Conservation (phyloP, 768 basidiomycete genomes). For the Boletus edulis region DNA sequence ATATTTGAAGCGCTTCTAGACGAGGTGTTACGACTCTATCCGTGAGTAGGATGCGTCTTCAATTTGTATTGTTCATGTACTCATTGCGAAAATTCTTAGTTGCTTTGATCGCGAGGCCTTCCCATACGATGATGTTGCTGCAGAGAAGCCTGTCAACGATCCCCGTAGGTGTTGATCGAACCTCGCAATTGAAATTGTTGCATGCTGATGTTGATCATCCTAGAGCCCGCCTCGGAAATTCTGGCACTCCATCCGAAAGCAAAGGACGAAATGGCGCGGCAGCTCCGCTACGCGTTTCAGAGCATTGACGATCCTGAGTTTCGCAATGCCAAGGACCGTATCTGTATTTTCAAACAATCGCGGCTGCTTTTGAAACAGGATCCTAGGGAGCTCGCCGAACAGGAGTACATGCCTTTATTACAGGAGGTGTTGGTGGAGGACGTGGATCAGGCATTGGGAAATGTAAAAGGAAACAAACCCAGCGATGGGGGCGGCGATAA, state of each 20-base stretch:
- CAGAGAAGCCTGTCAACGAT: neutral
- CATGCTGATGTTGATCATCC: neutral
- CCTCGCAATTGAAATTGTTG: neutral
- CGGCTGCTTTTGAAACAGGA: neutral
- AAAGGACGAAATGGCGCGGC: neutral
- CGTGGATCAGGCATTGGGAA: slow-evolving; percentile 3
- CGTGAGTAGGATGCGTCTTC: slow-evolving; percentile 8
- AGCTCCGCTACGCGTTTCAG: neutral
- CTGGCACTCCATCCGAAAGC: slow-evolving; percentile 15
- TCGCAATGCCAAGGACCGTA: slow-evolving; percentile 11
- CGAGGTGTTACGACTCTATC: slow-evolving; percentile 19
- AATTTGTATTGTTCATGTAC: neutral
- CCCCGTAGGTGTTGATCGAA: slow-evolving; percentile 2
- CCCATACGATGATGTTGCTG: neutral
- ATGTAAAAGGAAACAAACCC: neutral
- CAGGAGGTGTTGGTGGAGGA: slow-evolving; percentile 4
- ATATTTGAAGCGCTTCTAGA: slow-evolving; percentile 27
- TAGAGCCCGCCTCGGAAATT: slow-evolving; percentile 11
- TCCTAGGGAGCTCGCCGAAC: neutral
- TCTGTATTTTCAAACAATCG: slow-evolving; percentile 12
- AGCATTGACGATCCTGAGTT: slow-evolving; percentile 11
- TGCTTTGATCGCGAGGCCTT: slow-evolving; percentile 17
- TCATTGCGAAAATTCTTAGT: neutral
- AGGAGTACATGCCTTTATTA: neutral
- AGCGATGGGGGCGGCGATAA: too few species aligned